Evolutionary conservation across 148 eudicot genomes (phyloP).

Genomic region (Spergularia marina): DNA sequence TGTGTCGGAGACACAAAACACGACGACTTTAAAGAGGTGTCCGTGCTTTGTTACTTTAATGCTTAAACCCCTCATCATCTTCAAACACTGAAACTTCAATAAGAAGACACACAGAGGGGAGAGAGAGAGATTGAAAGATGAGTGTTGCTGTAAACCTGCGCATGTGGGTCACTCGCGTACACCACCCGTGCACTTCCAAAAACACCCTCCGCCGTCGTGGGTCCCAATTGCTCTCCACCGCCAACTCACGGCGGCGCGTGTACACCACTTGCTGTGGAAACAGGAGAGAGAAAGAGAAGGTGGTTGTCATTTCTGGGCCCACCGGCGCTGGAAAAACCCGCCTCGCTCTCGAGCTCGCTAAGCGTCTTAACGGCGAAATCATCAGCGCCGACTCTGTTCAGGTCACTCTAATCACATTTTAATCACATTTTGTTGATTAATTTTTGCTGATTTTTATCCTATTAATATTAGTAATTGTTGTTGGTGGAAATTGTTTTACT

Average conservation of each 20-base stretch:
- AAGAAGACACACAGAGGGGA: background rate
- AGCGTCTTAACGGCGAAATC: conserved; percentile 86
- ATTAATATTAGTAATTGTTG: background rate
- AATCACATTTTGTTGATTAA: background rate
- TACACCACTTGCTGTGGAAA: conserved; percentile 33
- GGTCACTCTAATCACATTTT: conserved; percentile 31
- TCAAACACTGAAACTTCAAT: no score
- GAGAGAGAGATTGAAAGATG: conserved; percentile 13
- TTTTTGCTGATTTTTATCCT: background rate
- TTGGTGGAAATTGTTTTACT: no score
- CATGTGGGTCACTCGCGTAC: conserved; percentile 23
- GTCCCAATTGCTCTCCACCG: background rate
- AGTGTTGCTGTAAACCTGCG: conserved; percentile 23
- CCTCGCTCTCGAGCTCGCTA: conserved; percentile 81
- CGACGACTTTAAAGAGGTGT: no score
- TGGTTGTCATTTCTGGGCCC: conserved; percentile 87
- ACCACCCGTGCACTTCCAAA: background rate
- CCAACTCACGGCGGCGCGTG: conserved; percentile 24
- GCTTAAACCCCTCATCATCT: no score
- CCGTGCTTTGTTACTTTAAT: no score
- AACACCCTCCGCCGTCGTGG: background rate
- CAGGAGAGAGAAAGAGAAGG: conserved; percentile 43
- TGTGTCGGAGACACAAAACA: no score
- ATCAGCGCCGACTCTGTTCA: conserved; percentile 95
- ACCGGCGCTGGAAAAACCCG: conserved; percentile 92